phyloP scores from a whole-genome alignment of 108 stramenopile species.

The Nitzschia sp. region DNA sequence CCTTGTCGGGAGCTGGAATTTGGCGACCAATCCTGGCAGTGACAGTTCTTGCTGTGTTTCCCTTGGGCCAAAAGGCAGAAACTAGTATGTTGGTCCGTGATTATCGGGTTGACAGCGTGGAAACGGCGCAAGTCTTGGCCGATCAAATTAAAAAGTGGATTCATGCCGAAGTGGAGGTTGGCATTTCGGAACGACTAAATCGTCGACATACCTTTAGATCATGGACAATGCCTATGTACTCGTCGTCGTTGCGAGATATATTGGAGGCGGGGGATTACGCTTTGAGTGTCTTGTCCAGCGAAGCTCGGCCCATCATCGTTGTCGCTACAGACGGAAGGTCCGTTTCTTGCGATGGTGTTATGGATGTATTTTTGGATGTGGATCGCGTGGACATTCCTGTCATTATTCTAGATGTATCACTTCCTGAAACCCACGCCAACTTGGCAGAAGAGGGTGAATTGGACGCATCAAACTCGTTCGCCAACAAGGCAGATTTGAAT shows the following conservation, averaged over 20 bases:
- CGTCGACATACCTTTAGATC: constrained; percentile 26
- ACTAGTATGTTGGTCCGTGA: constrained; percentile 73
- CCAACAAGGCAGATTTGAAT: constrained; percentile 22
- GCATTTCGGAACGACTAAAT: constrained; percentile 62
- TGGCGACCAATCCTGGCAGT: constrained; percentile 72
- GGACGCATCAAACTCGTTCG: neutral
- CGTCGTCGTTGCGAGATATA: constrained; percentile 66
- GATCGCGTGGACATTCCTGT: constrained; percentile 68
- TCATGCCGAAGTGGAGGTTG: constrained; percentile 61
- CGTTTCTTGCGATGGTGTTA: constrained; percentile 62
- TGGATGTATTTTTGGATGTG: constrained; percentile 55
- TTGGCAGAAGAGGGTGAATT: neutral
- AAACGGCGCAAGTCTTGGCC: constrained; percentile 50
- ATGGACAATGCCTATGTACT: constrained; percentile 41
- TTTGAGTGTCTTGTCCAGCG: constrained; percentile 58
- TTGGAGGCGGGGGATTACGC: constrained; percentile 76
- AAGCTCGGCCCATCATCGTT: constrained; percentile 67
- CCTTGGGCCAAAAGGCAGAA: constrained; percentile 43
- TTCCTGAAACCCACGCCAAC: constrained; percentile 24
- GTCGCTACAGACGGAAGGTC: constrained; percentile 73
- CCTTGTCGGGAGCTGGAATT: neutral
- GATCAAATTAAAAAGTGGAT: constrained; percentile 69
- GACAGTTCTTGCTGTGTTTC: constrained; percentile 80
- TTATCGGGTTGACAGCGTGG: constrained; percentile 57
- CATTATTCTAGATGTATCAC: constrained; percentile 64